Conservation (phyloP, 148 eudicot genomes). For the Nyssa sinensis region DNA sequence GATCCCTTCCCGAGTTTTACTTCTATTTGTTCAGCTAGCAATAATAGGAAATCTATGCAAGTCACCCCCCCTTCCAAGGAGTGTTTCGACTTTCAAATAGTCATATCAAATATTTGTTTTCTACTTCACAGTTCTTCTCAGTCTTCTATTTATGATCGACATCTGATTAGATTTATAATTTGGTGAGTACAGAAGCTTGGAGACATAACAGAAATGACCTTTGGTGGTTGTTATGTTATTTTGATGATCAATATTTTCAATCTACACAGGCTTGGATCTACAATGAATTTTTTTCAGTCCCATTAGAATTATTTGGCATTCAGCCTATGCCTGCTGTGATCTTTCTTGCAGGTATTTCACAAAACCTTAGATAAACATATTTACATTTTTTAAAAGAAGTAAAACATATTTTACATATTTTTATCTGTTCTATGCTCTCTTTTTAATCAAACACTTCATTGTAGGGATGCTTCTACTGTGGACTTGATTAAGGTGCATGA, state of each 20-base stretch:
- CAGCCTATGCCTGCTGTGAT: constrained; percentile 59
- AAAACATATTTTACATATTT: constrained; percentile 3
- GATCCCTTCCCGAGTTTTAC: neutral
- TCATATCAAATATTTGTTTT: constrained; percentile 3
- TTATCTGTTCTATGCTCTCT: constrained; percentile 5
- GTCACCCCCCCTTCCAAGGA: neutral
- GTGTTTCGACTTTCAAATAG: neutral
- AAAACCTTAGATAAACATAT: constrained; percentile 4
- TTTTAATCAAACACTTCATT: neutral
- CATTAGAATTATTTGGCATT: constrained; percentile 51
- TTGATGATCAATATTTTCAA: constrained; percentile 48
- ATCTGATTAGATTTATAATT: constrained; percentile 7
- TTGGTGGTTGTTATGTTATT: constrained; percentile 60
- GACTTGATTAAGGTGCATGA: constrained; percentile 56
- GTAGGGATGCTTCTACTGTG: constrained; percentile 49
- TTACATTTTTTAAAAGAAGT: neutral
- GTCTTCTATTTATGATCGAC: neutral
- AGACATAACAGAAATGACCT: constrained; percentile 53
- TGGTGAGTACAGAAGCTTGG: constrained; percentile 49
- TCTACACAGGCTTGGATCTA: constrained; percentile 60
- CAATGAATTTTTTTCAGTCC: constrained; percentile 55
- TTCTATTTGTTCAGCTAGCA: neutral
- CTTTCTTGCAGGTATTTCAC: constrained; percentile 46
- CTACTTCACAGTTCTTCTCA: neutral
- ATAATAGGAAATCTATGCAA: neutral